These are phyloP conservation scores for Adansonia madagascariensis DNA, from an alignment of 441 rosid genomes.

Conservation along the genomic window DNA sequence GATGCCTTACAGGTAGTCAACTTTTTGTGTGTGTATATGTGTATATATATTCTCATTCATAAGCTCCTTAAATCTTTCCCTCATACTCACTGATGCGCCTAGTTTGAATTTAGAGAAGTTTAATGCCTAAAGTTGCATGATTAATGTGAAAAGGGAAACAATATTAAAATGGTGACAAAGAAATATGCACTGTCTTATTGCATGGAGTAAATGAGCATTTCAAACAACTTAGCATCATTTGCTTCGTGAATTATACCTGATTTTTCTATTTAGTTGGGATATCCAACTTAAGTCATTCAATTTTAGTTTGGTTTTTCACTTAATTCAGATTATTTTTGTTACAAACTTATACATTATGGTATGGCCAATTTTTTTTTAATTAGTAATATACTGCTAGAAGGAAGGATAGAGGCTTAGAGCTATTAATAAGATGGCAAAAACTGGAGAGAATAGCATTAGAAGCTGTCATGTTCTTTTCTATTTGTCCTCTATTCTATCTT, in stretches of 20 bases:
- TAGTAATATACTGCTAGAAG: not conserved
- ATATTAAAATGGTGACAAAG: not conserved
- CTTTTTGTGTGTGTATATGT: constrained; percentile 19
- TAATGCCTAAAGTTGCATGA: not conserved
- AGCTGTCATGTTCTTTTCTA: constrained; percentile 8
- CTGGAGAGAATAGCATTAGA: constrained; percentile 2
- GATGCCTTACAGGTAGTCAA: constrained; percentile 75
- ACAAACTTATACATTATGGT: not conserved
- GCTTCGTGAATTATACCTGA: constrained; percentile 1
- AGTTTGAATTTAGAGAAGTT: not conserved
- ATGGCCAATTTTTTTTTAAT: not conserved
- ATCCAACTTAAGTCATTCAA: constrained; percentile 24
- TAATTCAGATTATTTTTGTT: constrained; percentile 29
- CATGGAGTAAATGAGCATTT: constrained; percentile 14
- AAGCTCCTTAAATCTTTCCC: constrained; percentile 20
- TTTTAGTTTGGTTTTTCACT: not conserved
- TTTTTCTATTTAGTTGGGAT: constrained; percentile 15
- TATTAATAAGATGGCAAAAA: not conserved
- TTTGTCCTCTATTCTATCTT: constrained; percentile 7
- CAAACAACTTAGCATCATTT: not conserved
- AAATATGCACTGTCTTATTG: not conserved
- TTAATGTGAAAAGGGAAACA: not conserved
- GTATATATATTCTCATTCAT: constrained; percentile 19
- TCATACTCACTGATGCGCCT: not conserved
- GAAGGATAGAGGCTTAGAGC: not conserved